A percentile compares a stretch with the other conserved stretches of the same genome.
phyloP scores from a whole-genome alignment of 345 rosid genomes.

The Cardamine occulta region DNA sequence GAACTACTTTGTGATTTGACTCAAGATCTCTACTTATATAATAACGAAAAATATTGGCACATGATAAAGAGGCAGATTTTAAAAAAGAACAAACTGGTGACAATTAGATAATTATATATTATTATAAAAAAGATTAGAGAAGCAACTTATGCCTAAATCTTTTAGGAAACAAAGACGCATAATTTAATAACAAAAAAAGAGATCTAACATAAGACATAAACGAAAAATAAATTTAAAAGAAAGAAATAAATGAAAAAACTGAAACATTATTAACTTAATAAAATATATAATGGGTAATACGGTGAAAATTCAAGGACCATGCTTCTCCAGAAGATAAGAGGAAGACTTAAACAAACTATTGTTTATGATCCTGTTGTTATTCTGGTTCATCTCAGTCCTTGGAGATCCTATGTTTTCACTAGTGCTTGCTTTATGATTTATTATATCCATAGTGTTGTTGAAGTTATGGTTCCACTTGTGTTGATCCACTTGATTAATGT shows the following conservation, averaged over 20 bases:
- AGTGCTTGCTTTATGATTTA: not conserved
- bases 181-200: not conserved
- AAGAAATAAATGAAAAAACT: not conserved
- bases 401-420: conserved; percentile 22
- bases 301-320: not conserved
- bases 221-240: not conserved
- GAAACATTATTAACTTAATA: not conserved
- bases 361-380: not conserved
- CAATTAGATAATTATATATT: not conserved
- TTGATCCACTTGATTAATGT: conserved; percentile 8
- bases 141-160: conserved; percentile 16
- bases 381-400: not conserved
- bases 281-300: not conserved
- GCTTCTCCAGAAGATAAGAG: not conserved
- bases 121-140: not conserved
- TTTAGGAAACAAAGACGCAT: not conserved
- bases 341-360: not conserved
- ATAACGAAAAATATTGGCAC: not conserved
- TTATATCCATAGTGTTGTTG: conserved; percentile 5
- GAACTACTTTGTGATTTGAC: not conserved
- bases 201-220: not conserved
- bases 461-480: conserved; percentile 20
- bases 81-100: not conserved
- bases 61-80: not conserved
- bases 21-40: not conserved